Evolutionary conservation across 139 green algal species (phyloP), one percentile per base, ranked within the genome.

Genomic region (Tetradesmus obliquus): DNA sequence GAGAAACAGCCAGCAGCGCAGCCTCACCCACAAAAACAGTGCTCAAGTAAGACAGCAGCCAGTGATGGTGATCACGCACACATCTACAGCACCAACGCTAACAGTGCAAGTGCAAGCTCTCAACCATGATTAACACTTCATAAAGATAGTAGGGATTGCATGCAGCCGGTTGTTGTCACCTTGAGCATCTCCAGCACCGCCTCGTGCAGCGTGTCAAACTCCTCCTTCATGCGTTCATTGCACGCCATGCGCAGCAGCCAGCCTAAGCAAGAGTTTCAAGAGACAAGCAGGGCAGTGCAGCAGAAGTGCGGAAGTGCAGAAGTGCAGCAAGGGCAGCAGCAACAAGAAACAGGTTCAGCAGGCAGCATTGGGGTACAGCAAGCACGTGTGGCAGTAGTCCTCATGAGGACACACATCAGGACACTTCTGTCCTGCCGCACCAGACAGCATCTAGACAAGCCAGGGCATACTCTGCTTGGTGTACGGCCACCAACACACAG

Each of bases 221-320:
- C 66, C 4, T 95, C 92, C 55, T 93, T 93, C 55, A 92, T 72
- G 32, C 76, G 84, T 72, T 95, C 93, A 17, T 94, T 91, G 60
- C 83, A 92, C 9, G 88, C 84, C 89, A 96, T 89, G 13, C 92
- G 91, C 92, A 94, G 55, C 69, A 97, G 90, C 95, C 95, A 97
- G 71, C 95, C 95, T 91, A 90, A 60, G 5, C 72, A 58, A n/a
- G 3, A 17, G 12, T 32, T n/a, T n/a, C n/a, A 62, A 87, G 55
- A 19, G 76, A n/a, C 55, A 79, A 19, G 54, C 88, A 13, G 86
- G 24, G 58, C 79, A 22, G 32, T 86, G 45, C 51, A 66, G 80
- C 51, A 66, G 53, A n/a, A 24, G 15, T 54, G 72, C 82, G 24
- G 71, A 53, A 72, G 15, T 76, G n/a, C n/a, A n/a, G n/a, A n/a